Evolutionary conservation across 768 basidiomycete genomes (phyloP), one percentile per base, ranked within the genome.

Genomic region (Trametes meyenii): DNA sequence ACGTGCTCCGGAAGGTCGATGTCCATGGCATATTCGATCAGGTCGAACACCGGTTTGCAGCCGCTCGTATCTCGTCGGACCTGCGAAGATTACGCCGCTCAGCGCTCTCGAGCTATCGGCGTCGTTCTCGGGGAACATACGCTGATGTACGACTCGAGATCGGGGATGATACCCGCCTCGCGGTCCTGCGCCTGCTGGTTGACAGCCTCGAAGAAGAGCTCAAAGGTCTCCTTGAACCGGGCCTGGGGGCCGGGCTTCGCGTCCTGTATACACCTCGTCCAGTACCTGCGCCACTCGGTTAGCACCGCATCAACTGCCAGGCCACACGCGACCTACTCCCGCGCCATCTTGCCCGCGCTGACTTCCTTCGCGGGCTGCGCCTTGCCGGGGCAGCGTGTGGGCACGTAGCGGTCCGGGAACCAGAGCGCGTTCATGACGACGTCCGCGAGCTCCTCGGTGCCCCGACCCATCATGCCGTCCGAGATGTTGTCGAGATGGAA

Each of bases 401-500:
- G 80, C 46, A 69, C 76, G 71, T 81, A 85, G 23, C 77, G 78
- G 62, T 81, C 70, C n/a, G 88, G 88, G 70, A 87, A 81, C 73
- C 87, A 80, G 11, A 90, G 78, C 16, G 87, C 83, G 73, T 88
- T 86, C 72, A 90, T 81, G 58, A 90, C 86, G 13, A 83, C 81
- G 68, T 87, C 78, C 21, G 85, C 85, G 14, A 85, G 81, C 29
- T 76, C 75, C 56, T 74, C 75, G 24, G 87, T 85, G n/a, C 84
- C 82, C 36, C 77, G 74, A 63, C 83, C 80, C 67, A 88, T 83
- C 85, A 89, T 88, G 62, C 87, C 86, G 66, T 92, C 89, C 14
- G 88, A 89, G 61, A 90, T 77, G 67, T 90, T 85, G 75, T 90
- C 88, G 58, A 89, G 79, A 68, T 87, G 86, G 76, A 91, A 91